Conservation (phyloP, 805 yeast genomes). For the Candida ascalaphidarum region DNA sequence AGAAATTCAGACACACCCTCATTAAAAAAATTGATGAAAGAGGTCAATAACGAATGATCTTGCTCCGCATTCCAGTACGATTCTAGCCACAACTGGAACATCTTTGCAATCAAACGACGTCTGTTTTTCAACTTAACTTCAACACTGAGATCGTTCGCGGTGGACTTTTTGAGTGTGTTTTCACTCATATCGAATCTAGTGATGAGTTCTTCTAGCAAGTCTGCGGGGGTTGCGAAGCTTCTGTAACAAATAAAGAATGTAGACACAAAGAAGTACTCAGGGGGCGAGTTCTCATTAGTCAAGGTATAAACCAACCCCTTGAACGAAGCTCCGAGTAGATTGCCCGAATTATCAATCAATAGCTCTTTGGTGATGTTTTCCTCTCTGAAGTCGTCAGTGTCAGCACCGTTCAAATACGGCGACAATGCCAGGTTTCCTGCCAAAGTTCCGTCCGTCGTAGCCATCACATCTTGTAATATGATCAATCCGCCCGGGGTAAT, state of each 20-base stretch:
- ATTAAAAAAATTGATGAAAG: slow-evolving; percentile 69
- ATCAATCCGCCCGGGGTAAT: slow-evolving; percentile 42
- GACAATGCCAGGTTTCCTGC: slow-evolving; percentile 21
- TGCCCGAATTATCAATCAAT: slow-evolving; percentile 41
- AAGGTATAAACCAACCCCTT: slow-evolving; percentile 56
- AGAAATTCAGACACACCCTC: slow-evolving; percentile 57
- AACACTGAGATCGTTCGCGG: slow-evolving; percentile 11
- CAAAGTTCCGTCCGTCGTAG: slow-evolving; percentile 15
- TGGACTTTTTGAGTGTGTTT: slow-evolving; percentile 15
- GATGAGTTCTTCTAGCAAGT: slow-evolving; percentile 60
- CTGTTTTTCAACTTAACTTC: slow-evolving; percentile 43
- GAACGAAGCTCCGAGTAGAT: slow-evolving; percentile 62
- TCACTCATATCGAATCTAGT: slow-evolving; percentile 50
- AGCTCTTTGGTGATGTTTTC: slow-evolving; percentile 36
- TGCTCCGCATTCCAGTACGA: slow-evolving; percentile 70
- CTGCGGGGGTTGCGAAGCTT: slow-evolving; percentile 58
- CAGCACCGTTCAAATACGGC: slow-evolving; percentile 16
- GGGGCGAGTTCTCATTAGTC: slow-evolving; percentile 57
- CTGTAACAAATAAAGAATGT: slow-evolving; percentile 74
- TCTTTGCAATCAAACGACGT: slow-evolving; percentile 56
- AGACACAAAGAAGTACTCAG: slow-evolving; percentile 60
- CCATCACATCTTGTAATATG: slow-evolving; percentile 26
- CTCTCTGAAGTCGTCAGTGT: slow-evolving; percentile 3
- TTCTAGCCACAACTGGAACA: slow-evolving; percentile 81
- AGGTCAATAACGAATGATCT: slow-evolving; percentile 57